Base-by-base conservation (phyloP, 2,329 filamentous ascomycete genomes). In the Graphilbum sp. region DNA sequence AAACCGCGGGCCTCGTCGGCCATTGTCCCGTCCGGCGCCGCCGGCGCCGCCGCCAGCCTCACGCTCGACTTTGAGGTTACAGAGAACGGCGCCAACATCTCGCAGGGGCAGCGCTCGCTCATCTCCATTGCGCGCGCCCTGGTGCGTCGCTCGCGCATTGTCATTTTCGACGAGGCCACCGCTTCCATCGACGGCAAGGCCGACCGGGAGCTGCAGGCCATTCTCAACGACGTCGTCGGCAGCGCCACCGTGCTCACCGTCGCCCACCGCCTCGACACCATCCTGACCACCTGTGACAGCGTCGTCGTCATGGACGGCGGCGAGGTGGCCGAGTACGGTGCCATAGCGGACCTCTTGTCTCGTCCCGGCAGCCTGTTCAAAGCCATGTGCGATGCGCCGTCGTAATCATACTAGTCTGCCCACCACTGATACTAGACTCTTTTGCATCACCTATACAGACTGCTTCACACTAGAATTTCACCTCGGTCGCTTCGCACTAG, bases 101-200 rank as follows among this genome's bases (percentile, higher is more conserved):
- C 74, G 4, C 50, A 94, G 57, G 87, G 87, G 34, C 87, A 95
- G 54, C 74, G 86, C 12, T 86, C 94, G 56, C 75, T 95, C 5
- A 64, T 95, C 38, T 94, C 86, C 53, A 72, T 95, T 12, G 87
- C 86, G 0, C 77, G 87, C 41, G 87, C 87, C 0, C 73, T 95
- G 41, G 75, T 94, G 43, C 93, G 88, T 56, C 70, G 72, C 20
- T 85, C 86, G 0, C 85, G 81, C 47, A 83, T 95, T 2, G 65
- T 95, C 10, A 77, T 95, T 50, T 93, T 94, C 85, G 87, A 95
- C 54, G 87, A 95, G 62, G 87, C 87, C 1, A 95, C 87, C 0
- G 87, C 87, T 0, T 88, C 81, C 0, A 94, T 95, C 49, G 87
- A 95, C 58, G 24, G 23, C 16, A 32, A 27, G 13, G 38, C 42